Base-by-base conservation (phyloP, 2,329 filamentous ascomycete species). In the Apiospora marii region DNA sequence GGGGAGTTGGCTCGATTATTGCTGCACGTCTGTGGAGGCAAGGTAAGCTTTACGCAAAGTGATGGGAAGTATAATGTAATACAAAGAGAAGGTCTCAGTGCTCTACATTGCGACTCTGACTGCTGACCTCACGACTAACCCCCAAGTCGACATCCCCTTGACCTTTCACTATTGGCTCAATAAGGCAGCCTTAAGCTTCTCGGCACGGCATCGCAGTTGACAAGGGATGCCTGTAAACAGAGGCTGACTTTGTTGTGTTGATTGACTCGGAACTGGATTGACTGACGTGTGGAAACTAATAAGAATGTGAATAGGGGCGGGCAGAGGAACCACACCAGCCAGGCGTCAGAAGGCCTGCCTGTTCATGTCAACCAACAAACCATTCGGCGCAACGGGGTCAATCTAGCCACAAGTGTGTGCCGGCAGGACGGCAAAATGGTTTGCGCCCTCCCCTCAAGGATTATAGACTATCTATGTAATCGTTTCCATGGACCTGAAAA, bases 391-490 rank as follows among this genome's bases (percentile, higher is more conserved):
- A 64, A 19, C 8, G 19, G 58, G 58, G 34, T n/a, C 34, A 22
- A 19, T 37, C 34, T 41, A 41, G 58, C 10, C 58, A 64, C 34
- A 64, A 64, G n/a, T 41, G 19, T 64, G 34, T 64, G 58, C 58
- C 16, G 34, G 22, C 22, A 41, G 58, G 58, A 6, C 58, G 41
- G 58, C 58, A 64, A 64, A 64, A 34, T 37, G 34, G 41, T 64
- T 41, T 64, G 58, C 58, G 34, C 58, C 34, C 22, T 41, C 37
- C 27, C 58, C 30, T 64, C 34, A 13, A 13, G 53, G 58, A 64
- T 64, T 64, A 64, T 64, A 64, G 58, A 64, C 58, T 41, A 41
- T 64, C 58, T 64, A 64, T 64, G 58, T 41, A 41, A 64, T 64
- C 58, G 58, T n/a, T 34, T 22, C 30, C 34, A 41, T 41, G 34